phyloP scores from a whole-genome alignment of 2,329 filamentous ascomycete genomes.

The Beauveria scarabaeidicola region DNA sequence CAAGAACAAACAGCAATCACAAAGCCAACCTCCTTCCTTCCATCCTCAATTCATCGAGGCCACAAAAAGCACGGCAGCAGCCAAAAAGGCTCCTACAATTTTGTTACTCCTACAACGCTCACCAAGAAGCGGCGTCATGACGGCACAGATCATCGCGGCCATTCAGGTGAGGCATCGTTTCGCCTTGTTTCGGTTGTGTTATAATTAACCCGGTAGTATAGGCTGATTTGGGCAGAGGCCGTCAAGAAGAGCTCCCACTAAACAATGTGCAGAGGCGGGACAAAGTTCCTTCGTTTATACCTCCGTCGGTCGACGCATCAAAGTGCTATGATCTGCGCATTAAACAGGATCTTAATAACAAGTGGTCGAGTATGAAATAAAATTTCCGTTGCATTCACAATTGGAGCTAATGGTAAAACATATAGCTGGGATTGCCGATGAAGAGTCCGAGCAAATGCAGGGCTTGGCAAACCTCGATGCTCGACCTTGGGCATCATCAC shows the following conservation, averaged over 20 bases:
- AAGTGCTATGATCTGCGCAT: not conserved
- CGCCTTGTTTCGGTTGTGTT: too few species aligned
- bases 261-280: not conserved
- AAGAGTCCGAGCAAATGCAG: slow-evolving; percentile 4
- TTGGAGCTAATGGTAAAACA: not conserved
- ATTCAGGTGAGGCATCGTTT: not conserved
- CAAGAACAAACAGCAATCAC: too few species aligned
- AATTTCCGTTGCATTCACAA: too few species aligned
- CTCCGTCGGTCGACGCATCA: not conserved
- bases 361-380: not conserved
- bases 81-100: too few species aligned
- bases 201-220: not conserved
- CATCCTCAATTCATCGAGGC: too few species aligned
- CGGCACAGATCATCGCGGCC: not conserved
- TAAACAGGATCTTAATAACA: not conserved
- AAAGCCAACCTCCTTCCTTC: too few species aligned
- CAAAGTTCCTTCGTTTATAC: not conserved
- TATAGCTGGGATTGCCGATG: not conserved
- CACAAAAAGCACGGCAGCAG: too few species aligned
- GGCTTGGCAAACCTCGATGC: not conserved
- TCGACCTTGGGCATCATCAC: slow-evolving; percentile 4
- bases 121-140: too few species aligned
- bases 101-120: too few species aligned
- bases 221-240: slow-evolving; percentile 2
- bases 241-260: slow-evolving; percentile 7